These are phyloP conservation scores for Neurospora sp. DNA, from an alignment of 495 filamentous ascomycete genomes.

Conservation along the genomic window DNA sequence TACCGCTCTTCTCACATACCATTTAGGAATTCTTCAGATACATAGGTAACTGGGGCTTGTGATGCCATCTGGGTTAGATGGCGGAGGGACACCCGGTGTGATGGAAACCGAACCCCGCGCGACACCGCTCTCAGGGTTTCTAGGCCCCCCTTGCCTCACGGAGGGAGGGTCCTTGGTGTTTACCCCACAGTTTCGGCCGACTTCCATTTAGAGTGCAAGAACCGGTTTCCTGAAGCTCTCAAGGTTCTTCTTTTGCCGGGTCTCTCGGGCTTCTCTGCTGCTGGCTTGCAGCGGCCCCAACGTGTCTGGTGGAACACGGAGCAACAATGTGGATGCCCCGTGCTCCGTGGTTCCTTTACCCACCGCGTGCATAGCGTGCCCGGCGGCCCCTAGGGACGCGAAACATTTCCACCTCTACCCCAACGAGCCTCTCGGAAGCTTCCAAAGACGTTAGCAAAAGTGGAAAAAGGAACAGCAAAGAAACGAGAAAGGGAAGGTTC, in stretches of 20 bases:
- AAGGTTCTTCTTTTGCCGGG: neutral
- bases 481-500: neutral
- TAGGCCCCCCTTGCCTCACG: neutral
- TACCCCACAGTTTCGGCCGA: neutral
- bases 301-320: neutral
- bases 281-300: neutral
- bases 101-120: neutral
- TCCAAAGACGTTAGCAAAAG: neutral
- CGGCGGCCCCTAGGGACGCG: neutral
- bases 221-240: neutral
- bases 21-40: neutral
- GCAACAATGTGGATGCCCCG: neutral
- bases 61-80: neutral
- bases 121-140: neutral
- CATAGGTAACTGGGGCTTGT: neutral
- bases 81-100: neutral
- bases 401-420: neutral
- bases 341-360: neutral
- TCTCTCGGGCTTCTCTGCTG: neutral
- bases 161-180: neutral
- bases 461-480: neutral
- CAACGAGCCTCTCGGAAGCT: neutral
- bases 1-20: neutral
- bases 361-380: neutral
- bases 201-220: neutral